Conservation (phyloP, 345 rosid species). For the Viola odorata region DNA sequence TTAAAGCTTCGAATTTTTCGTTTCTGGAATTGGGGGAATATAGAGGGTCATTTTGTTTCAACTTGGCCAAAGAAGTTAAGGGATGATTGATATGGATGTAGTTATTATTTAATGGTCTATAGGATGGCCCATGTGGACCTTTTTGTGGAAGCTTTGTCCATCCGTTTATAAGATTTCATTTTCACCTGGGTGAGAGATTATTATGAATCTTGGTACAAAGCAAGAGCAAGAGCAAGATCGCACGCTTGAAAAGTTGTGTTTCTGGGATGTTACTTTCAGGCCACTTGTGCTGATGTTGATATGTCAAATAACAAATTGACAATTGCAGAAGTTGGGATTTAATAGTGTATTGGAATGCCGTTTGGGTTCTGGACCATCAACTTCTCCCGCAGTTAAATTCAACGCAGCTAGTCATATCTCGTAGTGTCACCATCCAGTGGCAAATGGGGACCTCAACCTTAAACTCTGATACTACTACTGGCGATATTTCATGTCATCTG, state of each 20-base stretch:
- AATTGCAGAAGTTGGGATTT: not conserved
- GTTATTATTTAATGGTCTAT: not conserved
- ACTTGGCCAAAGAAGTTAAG: not conserved
- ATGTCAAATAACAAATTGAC: constrained; percentile 2
- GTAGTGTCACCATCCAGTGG: not conserved
- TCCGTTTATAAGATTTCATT: no score
- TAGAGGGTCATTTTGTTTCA: not conserved
- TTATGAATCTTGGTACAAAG: not conserved
- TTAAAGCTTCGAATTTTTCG: not conserved
- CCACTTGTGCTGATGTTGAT: constrained; percentile 9
- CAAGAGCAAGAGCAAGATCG: not conserved
- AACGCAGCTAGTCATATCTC: not conserved
- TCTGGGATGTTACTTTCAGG: constrained; percentile 3
- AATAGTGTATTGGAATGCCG: not conserved
- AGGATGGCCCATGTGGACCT: not conserved
- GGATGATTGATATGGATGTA: not conserved
- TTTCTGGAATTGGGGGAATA: not conserved
- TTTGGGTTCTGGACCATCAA: not conserved
- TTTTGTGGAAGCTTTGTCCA: not conserved
- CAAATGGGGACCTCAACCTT: not conserved
- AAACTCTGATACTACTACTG: no score
- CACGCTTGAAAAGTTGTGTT: not conserved
- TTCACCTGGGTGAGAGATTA: not conserved
- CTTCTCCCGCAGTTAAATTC: not conserved
- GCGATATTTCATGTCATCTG: no score